Base-by-base conservation (phyloP, 2,329 filamentous ascomycete species). In the Neoarthrinium moseri region DNA sequence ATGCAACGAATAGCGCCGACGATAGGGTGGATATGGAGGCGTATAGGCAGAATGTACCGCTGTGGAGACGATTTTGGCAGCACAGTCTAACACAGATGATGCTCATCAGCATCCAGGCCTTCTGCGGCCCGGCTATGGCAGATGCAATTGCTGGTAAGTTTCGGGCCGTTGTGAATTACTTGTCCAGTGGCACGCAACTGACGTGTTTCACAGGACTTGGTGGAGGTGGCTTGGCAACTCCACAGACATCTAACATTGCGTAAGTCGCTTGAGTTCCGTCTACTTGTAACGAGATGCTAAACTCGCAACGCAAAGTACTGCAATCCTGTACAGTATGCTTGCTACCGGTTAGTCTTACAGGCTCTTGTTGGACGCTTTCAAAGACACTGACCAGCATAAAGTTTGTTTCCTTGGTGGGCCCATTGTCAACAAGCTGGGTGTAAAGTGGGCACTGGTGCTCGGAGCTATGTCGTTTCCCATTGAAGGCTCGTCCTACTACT, bases 41-140 rank as follows among this genome's bases (percentile, higher is more conserved):
- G 13, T 64, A 64, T 44, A 47, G 46, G 21, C 41, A 47, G 13
- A 46, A 53, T 7, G 53, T 57, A 1, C 71, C 71, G 2, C 48
- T 59, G 4, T 74, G 71, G 71, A 72, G 70, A 50, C 64, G 69
- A 4, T 51, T 73, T 4, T 70, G 68, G 59, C 68, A 70, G 49
- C 68, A 74, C 51, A 73, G 71, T 51, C 61, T 75, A 51, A 74
- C 71, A 5, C 71, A 75, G 56, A 74, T 75, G 72, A 56, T 74
- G 53, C 59, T 74, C 4, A 54, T 75, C 10, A 73, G 70, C 32
- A 56, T 74, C 8, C 72, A 75, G 51, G 69, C 70, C 0, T 73
- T 73, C 35, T 69, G 66, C 47, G 67, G 67, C 3, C 67, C 67
- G 17, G 66, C 66, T 20, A 69, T 70, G 66, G 56, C 60, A 6